phyloP scores from a whole-genome alignment of 2,329 filamentous ascomycete species.

The Talaromyces sp. region DNA sequence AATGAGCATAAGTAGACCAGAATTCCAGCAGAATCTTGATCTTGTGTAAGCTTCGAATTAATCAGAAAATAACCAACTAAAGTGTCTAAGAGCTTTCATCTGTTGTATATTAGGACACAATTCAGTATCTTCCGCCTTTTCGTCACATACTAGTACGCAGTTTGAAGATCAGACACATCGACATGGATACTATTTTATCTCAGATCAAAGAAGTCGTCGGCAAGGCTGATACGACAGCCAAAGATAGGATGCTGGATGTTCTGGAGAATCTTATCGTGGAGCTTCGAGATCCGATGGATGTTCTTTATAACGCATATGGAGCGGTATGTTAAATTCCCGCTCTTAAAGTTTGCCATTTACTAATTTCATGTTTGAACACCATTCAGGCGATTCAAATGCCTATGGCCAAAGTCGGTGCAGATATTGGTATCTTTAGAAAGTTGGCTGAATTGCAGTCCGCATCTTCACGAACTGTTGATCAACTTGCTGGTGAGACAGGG shows the following conservation, averaged over 20 bases:
- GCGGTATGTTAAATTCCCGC: background rate
- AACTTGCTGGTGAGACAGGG: conserved; percentile 19
- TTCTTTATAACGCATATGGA: conserved; percentile 1
- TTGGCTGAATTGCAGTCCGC: conserved; percentile 9
- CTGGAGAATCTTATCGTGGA: conserved; percentile 3
- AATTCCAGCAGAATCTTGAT: background rate
- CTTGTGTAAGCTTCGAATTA: background rate
- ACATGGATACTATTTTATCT: conserved; percentile 5
- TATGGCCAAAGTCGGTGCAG: conserved; percentile 20
- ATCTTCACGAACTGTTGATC: conserved; percentile 17
- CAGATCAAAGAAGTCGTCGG: conserved; percentile 7
- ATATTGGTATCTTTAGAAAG: conserved; percentile 23
- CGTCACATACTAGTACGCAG: background rate
- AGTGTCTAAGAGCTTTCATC: background rate
- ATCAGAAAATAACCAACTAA: background rate
- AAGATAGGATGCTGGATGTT: background rate
- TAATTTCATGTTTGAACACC: background rate
- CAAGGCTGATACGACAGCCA: background rate
- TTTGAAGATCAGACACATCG: background rate
- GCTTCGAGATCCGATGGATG: conserved; percentile 10
- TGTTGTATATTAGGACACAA: background rate
- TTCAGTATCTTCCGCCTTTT: background rate
- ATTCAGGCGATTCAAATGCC: conserved; percentile 22
- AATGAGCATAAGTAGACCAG: background rate
- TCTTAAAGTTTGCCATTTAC: background rate